Base-by-base conservation (phyloP, 2,329 filamentous ascomycete species). In the Alternaria dauci region DNA sequence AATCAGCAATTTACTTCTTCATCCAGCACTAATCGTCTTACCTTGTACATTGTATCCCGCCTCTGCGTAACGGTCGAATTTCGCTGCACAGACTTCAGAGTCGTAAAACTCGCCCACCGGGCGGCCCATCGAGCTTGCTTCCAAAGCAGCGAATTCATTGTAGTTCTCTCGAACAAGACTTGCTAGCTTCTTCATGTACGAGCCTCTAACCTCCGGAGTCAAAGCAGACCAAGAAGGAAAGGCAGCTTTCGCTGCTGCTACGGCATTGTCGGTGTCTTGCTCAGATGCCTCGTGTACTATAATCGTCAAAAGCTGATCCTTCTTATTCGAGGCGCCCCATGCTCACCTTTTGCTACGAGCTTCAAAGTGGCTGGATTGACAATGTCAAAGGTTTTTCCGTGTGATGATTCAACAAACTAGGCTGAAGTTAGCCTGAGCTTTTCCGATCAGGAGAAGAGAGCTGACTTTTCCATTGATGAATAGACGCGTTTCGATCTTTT, bases 41-140 rank as follows among this genome's bases (percentile, higher is more conserved):
- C 54, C 58, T 91, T 68, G 91, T 85, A 48, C 94, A 89, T 80
- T 93, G 90, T 59, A 94, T 82, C 59, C 81, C 89, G 91, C 76
- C 92, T 84, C 78, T 91, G 87, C 76, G 90, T 91, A 16, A 89
- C 90, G 55, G 89, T 92, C 91, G 43, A 93, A 92, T 81, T 93
- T 91, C 55, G 93, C 82, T 39, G 92, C 92, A 67, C 91, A 85
- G 41, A 93, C 85, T 28, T 93, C 90, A 73, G 93, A 92, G 48
- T 92, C 92, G 78, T 86, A 89, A 55, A 91, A 91, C 76, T 92
- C 89, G 50, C 89, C 89, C 74, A 94, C 88, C 0, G 91, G 94
- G 85, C 94, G 94, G 75, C 92, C 92, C 83, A 94, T 92, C 79
- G 94, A 91, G 47, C 93, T 84, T 16, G 91, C 93, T 79, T 94